Evolutionary conservation across 306 rosid species (phyloP).

Genomic region (Lithocarpus polystachyus): DNA sequence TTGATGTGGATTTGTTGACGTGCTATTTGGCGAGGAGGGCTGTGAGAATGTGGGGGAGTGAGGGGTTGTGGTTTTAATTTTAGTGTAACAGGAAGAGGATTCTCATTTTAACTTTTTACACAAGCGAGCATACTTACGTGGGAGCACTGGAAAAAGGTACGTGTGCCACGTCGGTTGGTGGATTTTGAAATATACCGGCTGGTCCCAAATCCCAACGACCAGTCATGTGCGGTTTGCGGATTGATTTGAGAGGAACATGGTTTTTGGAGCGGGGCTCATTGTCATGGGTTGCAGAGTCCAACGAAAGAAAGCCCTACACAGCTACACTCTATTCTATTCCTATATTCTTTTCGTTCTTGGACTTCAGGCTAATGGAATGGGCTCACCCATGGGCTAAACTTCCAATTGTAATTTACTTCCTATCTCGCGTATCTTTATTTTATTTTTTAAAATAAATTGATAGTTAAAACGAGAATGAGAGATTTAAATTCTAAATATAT

Average conservation of each 20-base stretch:
- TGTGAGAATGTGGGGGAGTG: not conserved
- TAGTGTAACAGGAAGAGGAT: not conserved
- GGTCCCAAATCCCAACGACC: not conserved
- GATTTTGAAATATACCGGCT: not conserved
- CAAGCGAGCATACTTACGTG: constrained; percentile 23
- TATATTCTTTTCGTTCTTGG: no score
- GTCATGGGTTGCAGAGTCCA: no score
- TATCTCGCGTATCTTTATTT: no score
- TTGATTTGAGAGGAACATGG: no score
- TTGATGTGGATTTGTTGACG: not conserved
- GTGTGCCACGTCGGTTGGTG: constrained; percentile 12
- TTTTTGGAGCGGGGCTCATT: no score
- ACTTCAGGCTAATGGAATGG: no score
- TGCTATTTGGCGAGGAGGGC: not conserved
- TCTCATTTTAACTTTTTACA: not conserved
- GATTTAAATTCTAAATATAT: accelerated
- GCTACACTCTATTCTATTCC: no score
- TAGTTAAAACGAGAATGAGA: accelerated
- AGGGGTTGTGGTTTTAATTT: not conserved
- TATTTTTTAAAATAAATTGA: no score
- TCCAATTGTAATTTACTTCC: no score
- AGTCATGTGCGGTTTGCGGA: not conserved
- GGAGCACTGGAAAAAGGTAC: not conserved
- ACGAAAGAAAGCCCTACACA: not conserved
- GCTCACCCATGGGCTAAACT: no score